Percentiles rank a stretch among this genome's conserved stretches.
Conservation (phyloP, 164 flowering plant species). For the Magnolia kwangsiensis region DNA sequence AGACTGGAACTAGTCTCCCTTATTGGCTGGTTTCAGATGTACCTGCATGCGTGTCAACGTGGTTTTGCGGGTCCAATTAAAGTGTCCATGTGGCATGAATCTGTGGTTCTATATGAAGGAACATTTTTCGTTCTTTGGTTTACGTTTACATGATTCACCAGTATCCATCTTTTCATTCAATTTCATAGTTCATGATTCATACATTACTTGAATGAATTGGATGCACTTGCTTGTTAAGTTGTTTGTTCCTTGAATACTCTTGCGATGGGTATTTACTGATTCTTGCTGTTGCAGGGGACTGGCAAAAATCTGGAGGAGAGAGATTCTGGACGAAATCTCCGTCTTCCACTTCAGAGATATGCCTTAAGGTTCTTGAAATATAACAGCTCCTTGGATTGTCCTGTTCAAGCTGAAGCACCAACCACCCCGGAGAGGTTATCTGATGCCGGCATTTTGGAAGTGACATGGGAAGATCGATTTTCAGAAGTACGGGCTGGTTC, state of each 20-base stretch:
- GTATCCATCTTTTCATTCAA: neutral
- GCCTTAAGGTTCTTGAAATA: slow-evolving; percentile 70
- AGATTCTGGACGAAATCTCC: slow-evolving; percentile 14
- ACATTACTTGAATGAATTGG: neutral
- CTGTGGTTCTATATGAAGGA: neutral
- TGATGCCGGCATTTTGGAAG: slow-evolving; percentile 44
- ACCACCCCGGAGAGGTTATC: slow-evolving; percentile 54
- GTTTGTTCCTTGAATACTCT: neutral
- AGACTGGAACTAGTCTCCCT: neutral
- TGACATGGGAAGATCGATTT: slow-evolving; percentile 53
- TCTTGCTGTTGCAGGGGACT: slow-evolving; percentile 32
- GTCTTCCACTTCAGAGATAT: slow-evolving; percentile 49
- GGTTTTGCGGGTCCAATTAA: too few relatives aligned
- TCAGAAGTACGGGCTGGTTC: slow-evolving; percentile 51
- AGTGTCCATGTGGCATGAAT: too few relatives aligned
- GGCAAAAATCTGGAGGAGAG: slow-evolving; percentile 27
- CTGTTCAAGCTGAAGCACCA: slow-evolving; percentile 58
- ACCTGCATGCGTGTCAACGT: neutral
- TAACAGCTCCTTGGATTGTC: slow-evolving; percentile 29
- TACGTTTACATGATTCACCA: neutral
- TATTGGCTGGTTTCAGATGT: neutral
- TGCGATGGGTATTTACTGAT: neutral
- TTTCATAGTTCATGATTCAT: neutral
- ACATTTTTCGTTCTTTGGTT: neutral
- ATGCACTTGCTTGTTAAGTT: neutral